phyloP scores from a whole-genome alignment of 257 asterid genomes.

The Echium plantagineum region DNA sequence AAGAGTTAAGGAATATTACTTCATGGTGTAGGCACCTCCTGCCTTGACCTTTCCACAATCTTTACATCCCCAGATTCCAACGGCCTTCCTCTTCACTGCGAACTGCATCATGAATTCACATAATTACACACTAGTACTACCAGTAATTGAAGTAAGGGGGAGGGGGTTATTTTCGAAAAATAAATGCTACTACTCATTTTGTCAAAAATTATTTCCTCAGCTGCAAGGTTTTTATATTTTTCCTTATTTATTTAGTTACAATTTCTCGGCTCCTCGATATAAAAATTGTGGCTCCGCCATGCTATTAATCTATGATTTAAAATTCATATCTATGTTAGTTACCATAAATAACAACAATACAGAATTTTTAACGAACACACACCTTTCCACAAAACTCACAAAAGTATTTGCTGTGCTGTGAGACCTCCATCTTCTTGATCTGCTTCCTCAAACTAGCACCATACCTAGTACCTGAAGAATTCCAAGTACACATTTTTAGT shows the following conservation, averaged over 20 bases:
- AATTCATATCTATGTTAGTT: too few species aligned
- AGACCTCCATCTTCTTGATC: slow-evolving; percentile 55
- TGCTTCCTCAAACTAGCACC: slow-evolving; percentile 60
- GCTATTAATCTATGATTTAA: too few species aligned
- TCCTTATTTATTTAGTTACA: too few species aligned
- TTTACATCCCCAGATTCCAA: slow-evolving; percentile 65
- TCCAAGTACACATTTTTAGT: slow-evolving; percentile 1
- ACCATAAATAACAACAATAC: not conserved
- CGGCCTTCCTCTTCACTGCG: slow-evolving; percentile 57
- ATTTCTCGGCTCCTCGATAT: too few species aligned
- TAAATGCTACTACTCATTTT: too few species aligned
- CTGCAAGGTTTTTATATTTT: too few species aligned
- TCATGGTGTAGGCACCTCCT: slow-evolving; percentile 56
- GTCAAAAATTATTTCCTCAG: too few species aligned
- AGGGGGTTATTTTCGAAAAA: too few species aligned
- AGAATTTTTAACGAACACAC: not conserved
- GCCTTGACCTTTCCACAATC: slow-evolving; percentile 58
- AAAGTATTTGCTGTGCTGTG: slow-evolving; percentile 45
- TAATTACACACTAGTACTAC: not conserved
- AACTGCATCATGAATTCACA: slow-evolving; percentile 27
- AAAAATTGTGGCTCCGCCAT: too few species aligned
- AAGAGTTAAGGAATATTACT: slow-evolving; percentile 17
- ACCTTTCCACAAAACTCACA: slow-evolving; percentile 55
- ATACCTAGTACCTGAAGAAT: slow-evolving; percentile 45
- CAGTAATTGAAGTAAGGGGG: too few species aligned